Conservation (phyloP, 768 basidiomycete genomes). For the Calocybe indica region DNA sequence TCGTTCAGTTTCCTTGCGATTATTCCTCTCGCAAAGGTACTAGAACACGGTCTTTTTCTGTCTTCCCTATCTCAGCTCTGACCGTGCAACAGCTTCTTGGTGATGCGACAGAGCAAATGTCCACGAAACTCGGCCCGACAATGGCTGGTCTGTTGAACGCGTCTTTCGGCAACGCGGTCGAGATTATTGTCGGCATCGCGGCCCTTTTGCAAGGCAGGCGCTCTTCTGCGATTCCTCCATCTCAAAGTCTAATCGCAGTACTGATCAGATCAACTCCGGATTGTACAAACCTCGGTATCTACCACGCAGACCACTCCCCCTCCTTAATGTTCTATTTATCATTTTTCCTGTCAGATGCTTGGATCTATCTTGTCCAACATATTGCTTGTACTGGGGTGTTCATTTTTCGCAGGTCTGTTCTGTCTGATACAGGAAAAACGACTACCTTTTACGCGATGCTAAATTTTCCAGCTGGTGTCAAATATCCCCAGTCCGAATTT, state of each 20-base stretch:
- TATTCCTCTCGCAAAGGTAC: slow-evolving; percentile 80
- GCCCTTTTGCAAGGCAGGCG: slow-evolving; percentile 67
- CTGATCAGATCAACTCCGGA: slow-evolving; percentile 64
- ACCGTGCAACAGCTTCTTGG: slow-evolving; percentile 52
- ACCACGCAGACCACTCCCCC: background rate
- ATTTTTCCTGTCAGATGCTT: slow-evolving; percentile 51
- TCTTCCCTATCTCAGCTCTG: too few relatives aligned
- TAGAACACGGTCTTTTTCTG: too few relatives aligned
- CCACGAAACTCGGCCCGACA: slow-evolving; percentile 73
- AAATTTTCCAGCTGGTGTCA: slow-evolving; percentile 49
- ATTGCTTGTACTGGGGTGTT: slow-evolving; percentile 85
- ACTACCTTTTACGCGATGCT: slow-evolving; percentile 1
- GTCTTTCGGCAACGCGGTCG: slow-evolving; percentile 78
- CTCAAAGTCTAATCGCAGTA: background rate
- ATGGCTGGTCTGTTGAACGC: slow-evolving; percentile 85
- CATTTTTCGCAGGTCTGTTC: slow-evolving; percentile 71
- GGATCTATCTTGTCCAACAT: slow-evolving; percentile 91
- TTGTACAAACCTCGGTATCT: slow-evolving; percentile 86
- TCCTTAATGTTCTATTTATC: background rate
- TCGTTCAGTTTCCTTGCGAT: slow-evolving; percentile 77
- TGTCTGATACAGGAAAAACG: background rate
- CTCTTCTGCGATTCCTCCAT: background rate
- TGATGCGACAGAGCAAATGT: slow-evolving; percentile 78
- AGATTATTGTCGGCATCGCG: slow-evolving; percentile 85
- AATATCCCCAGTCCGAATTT: slow-evolving; percentile 65